Evolutionary conservation across 345 rosid genomes (phyloP).

Genomic region (Ceriops zippeliana): DNA sequence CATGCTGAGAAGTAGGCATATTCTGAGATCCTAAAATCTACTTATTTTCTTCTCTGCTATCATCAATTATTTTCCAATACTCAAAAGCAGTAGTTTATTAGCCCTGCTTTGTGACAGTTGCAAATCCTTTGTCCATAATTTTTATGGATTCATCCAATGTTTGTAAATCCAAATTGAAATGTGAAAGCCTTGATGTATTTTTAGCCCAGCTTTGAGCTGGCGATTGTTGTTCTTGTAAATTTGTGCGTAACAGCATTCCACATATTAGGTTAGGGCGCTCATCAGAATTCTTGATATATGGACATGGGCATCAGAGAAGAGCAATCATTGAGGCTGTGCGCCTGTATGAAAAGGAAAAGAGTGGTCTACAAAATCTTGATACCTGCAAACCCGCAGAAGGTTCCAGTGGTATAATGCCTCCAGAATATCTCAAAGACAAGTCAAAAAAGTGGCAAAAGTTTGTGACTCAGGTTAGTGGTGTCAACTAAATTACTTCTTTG

Average conservation of each 20-base stretch:
- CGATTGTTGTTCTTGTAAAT: conserved; percentile 1
- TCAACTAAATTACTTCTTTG: background rate
- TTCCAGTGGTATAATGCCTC: conserved; percentile 33
- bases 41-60: conserved; percentile 4
- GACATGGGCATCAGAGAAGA: conserved; percentile 91
- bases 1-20: conserved; percentile 82
- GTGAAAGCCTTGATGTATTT: background rate
- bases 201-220: conserved; percentile 1
- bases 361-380: conserved; percentile 21
- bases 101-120: too few species aligned
- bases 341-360: conserved; percentile 57
- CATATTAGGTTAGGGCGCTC: conserved; percentile 72
- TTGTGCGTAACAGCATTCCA: conserved; percentile 10
- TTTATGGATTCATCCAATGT: background rate
- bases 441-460: conserved; percentile 92
- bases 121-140: background rate
- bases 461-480: conserved; percentile 68
- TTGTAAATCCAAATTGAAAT: background rate
- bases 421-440: conserved; percentile 59
- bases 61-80: too few species aligned
- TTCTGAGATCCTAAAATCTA: conserved; percentile 8
- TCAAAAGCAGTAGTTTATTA: too few species aligned
- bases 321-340: conserved; percentile 91
- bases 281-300: conserved; percentile 77
- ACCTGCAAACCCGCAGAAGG: conserved; percentile 40